These are phyloP conservation scores for Moniliophthora roreri DNA, from an alignment of 1,284 basidiomycete genomes.

Conservation along the genomic window DNA sequence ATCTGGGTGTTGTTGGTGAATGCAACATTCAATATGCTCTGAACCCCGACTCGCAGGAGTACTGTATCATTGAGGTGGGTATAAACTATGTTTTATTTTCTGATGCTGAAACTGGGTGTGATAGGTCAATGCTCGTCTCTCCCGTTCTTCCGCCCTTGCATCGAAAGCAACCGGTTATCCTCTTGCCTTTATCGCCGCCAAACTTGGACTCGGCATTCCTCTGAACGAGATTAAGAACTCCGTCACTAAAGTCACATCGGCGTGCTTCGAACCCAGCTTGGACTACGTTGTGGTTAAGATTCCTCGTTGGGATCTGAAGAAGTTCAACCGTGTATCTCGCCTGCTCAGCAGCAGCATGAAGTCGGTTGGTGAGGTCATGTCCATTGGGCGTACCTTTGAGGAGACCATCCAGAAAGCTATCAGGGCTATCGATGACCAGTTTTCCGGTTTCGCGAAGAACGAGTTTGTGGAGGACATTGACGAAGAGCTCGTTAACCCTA, in stretches of 20 bases:
- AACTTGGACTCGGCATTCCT: conserved; percentile 95
- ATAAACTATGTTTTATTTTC: neutral
- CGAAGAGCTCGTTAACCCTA: conserved; percentile 85
- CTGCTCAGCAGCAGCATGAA: conserved; percentile 95
- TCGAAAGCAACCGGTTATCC: conserved; percentile 99
- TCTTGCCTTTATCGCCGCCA: conserved; percentile 97
- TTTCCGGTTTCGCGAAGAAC: conserved; percentile 92
- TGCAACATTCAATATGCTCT: conserved; percentile 99
- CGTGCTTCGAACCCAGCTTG: conserved; percentile 97
- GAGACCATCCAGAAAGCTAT: conserved; percentile 99
- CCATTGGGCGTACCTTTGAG: conserved; percentile 96
- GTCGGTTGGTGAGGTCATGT: conserved; percentile 99
- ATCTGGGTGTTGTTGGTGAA: conserved; percentile 96
- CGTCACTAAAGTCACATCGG: conserved; percentile 94
- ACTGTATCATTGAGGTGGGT: conserved; percentile 94
- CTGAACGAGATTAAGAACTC: conserved; percentile 98
- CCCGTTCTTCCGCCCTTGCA: conserved; percentile 95
- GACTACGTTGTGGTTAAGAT: conserved; percentile 99
- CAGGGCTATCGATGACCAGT: conserved; percentile 92
- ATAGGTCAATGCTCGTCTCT: conserved; percentile 97
- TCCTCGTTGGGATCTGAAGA: conserved; percentile 98
- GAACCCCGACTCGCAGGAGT: conserved; percentile 93
- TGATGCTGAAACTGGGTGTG: neutral
- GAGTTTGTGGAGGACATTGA: conserved; percentile 82
- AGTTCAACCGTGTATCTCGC: conserved; percentile 91